phyloP scores from a whole-genome alignment of 2,329 filamentous ascomycete species.

The Ophidiomyces ophidiicola region DNA sequence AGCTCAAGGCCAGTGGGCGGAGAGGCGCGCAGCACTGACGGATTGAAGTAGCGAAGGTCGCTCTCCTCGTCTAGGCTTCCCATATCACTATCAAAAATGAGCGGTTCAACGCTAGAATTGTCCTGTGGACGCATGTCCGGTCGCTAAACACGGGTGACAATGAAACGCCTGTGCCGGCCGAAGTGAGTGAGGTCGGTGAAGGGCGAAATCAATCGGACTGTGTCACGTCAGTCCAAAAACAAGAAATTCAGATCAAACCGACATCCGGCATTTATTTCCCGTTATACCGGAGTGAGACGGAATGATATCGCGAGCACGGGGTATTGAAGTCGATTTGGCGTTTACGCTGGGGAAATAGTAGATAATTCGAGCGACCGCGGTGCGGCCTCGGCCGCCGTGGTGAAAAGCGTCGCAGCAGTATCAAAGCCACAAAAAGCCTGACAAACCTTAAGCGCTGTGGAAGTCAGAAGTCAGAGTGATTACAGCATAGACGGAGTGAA shows the following conservation, averaged over 20 bases:
- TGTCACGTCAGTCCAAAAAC: background rate
- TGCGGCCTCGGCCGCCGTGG: constrained; percentile 10
- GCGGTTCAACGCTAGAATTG: constrained; percentile 28
- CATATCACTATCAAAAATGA: constrained; percentile 35
- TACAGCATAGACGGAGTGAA: no score
- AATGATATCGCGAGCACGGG: background rate
- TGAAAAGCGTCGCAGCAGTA: constrained; percentile 3
- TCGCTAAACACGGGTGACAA: no score
- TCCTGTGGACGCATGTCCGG: constrained; percentile 29
- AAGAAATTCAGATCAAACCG: background rate
- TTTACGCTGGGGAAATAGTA: no score
- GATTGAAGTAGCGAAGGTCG: constrained; percentile 32
- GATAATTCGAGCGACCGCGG: no score
- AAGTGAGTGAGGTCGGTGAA: background rate
- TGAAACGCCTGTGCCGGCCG: background rate
- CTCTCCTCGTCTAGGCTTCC: constrained; percentile 30
- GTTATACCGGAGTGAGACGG: no score
- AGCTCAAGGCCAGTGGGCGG: constrained; percentile 12
- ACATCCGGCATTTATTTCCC: no score
- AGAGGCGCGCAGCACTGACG: constrained; percentile 23
- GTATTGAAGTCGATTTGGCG: background rate
- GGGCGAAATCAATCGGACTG: background rate
- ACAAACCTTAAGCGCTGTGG: background rate
- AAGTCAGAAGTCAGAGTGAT: background rate
- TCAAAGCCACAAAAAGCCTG: background rate